phyloP scores from a whole-genome alignment of 2,329 filamentous ascomycete species.

The Paramyrothecium sp. region DNA sequence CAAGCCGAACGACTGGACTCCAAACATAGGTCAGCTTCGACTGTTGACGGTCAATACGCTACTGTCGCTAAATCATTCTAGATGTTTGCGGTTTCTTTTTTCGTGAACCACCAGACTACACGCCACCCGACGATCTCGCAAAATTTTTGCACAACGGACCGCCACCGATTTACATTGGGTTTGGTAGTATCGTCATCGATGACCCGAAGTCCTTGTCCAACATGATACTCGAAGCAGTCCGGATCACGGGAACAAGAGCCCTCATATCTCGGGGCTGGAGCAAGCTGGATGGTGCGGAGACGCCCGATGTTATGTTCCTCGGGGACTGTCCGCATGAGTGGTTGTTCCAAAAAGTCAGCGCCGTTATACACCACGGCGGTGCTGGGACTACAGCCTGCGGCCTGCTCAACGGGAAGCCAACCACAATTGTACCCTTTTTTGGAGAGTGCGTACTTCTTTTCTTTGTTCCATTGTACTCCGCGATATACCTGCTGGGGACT shows the following conservation, averaged over 20 bases:
- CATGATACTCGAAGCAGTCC: conserved; percentile 66
- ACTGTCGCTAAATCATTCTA: no score
- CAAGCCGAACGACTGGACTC: conserved; percentile 64
- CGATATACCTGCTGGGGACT: no score
- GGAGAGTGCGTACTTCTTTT: conserved; percentile 37
- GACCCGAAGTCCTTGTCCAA: conserved; percentile 63
- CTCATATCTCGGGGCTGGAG: conserved; percentile 74
- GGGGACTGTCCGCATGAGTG: conserved; percentile 73
- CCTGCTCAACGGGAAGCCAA: conserved; percentile 64
- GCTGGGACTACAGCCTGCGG: conserved; percentile 73
- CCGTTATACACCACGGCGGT: conserved; percentile 70
- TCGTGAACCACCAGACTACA: conserved; percentile 55
- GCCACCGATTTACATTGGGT: conserved; percentile 67
- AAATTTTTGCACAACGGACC: conserved; percentile 56
- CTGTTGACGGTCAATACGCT: no score
- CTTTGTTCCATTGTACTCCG: no score
- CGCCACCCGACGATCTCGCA: conserved; percentile 50
- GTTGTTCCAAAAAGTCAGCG: conserved; percentile 64
- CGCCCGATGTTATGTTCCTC: conserved; percentile 64
- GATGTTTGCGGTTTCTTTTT: conserved; percentile 65
- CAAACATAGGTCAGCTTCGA: conserved; percentile 44
- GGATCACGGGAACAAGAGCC: conserved; percentile 60
- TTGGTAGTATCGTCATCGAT: conserved; percentile 71
- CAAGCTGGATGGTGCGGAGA: conserved; percentile 57
- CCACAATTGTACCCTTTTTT: conserved; percentile 73